A percentile compares a stretch with the other conserved stretches of the same genome.
These are phyloP conservation scores for Backusella morwellensis DNA, from an alignment of 192 early-diverging fungal genomes.

Conservation along the genomic window DNA sequence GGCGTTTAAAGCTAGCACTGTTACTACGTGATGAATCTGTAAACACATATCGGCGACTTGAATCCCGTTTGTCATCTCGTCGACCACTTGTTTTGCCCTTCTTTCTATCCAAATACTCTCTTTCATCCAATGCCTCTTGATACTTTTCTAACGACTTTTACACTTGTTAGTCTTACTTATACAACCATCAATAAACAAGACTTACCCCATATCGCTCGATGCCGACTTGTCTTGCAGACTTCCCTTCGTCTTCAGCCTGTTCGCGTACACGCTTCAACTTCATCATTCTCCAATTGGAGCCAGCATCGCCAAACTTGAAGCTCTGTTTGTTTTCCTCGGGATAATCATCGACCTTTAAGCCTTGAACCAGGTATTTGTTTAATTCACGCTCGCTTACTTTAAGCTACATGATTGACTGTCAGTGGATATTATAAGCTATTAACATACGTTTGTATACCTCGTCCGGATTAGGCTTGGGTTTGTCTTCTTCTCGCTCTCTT, in stretches of 20 bases:
- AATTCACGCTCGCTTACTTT: conserved; percentile 42
- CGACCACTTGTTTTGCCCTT: conserved; percentile 12
- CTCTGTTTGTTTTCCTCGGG: conserved; percentile 37
- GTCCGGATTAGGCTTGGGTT: conserved; percentile 41
- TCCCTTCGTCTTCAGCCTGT: conserved; percentile 63
- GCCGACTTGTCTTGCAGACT: conserved; percentile 61
- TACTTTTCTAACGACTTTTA: conserved; percentile 61
- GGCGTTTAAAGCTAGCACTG: not conserved
- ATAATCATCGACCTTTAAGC: conserved; percentile 39
- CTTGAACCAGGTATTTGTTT: conserved; percentile 41
- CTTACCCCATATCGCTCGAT: conserved; percentile 71
- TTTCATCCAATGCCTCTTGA: conserved; percentile 62
- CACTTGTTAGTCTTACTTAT: not conserved
- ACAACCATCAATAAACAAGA: not conserved
- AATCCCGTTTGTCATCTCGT: conserved; percentile 16
- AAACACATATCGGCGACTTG: not conserved
- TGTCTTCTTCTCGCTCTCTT: conserved; percentile 38
- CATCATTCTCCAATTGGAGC: conserved; percentile 78
- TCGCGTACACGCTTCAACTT: conserved; percentile 68
- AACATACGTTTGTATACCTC: conserved; percentile 16
- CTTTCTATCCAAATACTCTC: conserved; percentile 56
- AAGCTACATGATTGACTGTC: conserved; percentile 13
- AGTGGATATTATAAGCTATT: not conserved
- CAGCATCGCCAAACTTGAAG: conserved; percentile 51
- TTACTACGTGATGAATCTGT: not conserved